Percentiles rank a stretch among this genome's conserved stretches.
Conservation (phyloP, 805 yeast genomes). For the Limtongia smithiae region DNA sequence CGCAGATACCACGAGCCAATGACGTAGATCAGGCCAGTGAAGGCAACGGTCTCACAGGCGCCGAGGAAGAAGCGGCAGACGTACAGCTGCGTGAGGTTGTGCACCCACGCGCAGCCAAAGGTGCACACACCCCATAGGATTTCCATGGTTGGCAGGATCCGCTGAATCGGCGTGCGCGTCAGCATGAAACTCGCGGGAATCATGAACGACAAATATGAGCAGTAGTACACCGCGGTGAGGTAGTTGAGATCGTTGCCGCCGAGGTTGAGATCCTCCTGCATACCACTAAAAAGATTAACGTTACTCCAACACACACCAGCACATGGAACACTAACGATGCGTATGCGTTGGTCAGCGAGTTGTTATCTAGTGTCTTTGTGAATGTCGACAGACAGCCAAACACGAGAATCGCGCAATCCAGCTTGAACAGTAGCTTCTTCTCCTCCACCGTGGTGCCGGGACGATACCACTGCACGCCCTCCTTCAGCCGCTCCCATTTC, state of each 20-base stretch:
- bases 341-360: conserved; percentile 51
- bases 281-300: conserved; percentile 42
- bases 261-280: conserved; percentile 47
- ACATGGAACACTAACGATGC: conserved; percentile 37
- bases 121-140: conserved; percentile 67
- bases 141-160: conserved; percentile 34
- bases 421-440: conserved; percentile 37
- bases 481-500: conserved; percentile 18
- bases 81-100: conserved; percentile 43
- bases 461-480: conserved; percentile 36
- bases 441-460: conserved; percentile 30
- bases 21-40: conserved; percentile 46
- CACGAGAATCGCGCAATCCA: conserved; percentile 37
- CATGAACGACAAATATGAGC: conserved; percentile 37
- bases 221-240: conserved; percentile 25
- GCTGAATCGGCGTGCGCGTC: conserved; percentile 36
- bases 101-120: conserved; percentile 47
- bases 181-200: conserved; percentile 40
- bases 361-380: conserved; percentile 51
- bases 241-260: conserved; percentile 49
- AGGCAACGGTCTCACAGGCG: conserved; percentile 62
- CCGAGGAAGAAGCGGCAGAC: conserved; percentile 67
- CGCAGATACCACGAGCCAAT: conserved; percentile 58
- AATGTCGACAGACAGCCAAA: conserved; percentile 41
- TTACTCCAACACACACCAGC: too few species aligned